phyloP scores from a whole-genome alignment of 768 basidiomycete genomes.

The Termitomyces sp. region DNA sequence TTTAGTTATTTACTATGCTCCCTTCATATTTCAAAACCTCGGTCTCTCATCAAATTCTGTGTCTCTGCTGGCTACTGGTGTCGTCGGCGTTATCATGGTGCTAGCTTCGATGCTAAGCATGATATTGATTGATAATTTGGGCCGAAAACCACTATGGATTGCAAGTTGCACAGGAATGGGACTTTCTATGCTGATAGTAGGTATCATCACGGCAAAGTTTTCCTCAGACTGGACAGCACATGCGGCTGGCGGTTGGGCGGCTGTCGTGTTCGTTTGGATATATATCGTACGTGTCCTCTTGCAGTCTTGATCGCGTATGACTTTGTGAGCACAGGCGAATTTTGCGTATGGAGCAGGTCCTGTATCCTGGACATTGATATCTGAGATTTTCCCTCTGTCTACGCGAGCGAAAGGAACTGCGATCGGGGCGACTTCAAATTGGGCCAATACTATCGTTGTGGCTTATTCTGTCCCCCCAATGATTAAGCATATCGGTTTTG shows the following conservation, averaged over 20 bases:
- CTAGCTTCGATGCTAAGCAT: slow-evolving; percentile 30
- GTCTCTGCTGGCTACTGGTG: slow-evolving; percentile 35
- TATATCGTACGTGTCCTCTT: slow-evolving; percentile 31
- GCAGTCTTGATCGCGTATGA: slow-evolving; percentile 9
- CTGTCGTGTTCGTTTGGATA: slow-evolving; percentile 31
- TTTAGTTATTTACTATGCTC: slow-evolving; percentile 16
- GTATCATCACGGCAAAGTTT: slow-evolving; percentile 10
- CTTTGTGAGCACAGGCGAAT: background rate
- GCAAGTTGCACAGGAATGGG: slow-evolving; percentile 30
- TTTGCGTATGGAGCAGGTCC: slow-evolving; percentile 11
- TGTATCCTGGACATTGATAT: slow-evolving; percentile 25
- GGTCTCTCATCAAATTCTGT: slow-evolving; percentile 34
- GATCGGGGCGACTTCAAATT: slow-evolving; percentile 33
- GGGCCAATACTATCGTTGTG: slow-evolving; percentile 31
- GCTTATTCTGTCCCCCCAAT: slow-evolving; percentile 26
- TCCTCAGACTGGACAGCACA: slow-evolving; percentile 17
- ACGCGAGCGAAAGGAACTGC: slow-evolving; percentile 35
- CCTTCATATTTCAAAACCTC: slow-evolving; percentile 31
- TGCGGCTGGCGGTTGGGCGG: slow-evolving; percentile 20
- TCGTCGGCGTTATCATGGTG: slow-evolving; percentile 26
- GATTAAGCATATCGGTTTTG: slow-evolving; percentile 25
- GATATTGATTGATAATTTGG: slow-evolving; percentile 29
- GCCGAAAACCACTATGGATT: slow-evolving; percentile 33
- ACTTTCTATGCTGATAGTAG: slow-evolving; percentile 15
- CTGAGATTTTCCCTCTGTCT: slow-evolving; percentile 37